These are phyloP conservation scores for Pseudocercospora crystallina DNA, from an alignment of 2,329 filamentous ascomycete genomes.

Conservation along the genomic window DNA sequence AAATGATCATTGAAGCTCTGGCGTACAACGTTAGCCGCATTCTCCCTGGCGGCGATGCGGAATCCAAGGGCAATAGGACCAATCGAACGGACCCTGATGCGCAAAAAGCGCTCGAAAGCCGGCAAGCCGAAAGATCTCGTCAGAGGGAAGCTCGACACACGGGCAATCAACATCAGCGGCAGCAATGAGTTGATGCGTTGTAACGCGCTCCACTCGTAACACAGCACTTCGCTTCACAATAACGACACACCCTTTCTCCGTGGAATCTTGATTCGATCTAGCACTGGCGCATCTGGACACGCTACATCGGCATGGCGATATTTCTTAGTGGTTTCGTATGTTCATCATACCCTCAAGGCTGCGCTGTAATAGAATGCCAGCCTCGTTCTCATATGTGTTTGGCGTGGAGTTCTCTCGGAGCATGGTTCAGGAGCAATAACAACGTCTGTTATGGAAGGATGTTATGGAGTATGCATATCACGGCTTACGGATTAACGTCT, in stretches of 20 bases:
- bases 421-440: background rate
- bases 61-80: conserved; percentile 18
- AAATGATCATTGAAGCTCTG: conserved; percentile 71
- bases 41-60: conserved; percentile 49
- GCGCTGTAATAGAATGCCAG: background rate
- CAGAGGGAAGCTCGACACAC: conserved; percentile 30
- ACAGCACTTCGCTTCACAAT: background rate
- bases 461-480: conserved; percentile 18
- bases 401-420: conserved; percentile 15
- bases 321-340: conserved; percentile 17
- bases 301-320: conserved; percentile 6
- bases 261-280: conserved; percentile 25
- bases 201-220: background rate
- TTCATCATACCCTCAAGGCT: background rate
- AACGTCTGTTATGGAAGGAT: too few relatives aligned
- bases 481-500: conserved; percentile 18
- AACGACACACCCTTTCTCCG: conserved; percentile 2
- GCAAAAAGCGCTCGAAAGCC: conserved; percentile 49
- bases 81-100: conserved; percentile 45
- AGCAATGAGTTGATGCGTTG: conserved; percentile 11
- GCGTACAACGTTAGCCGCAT: conserved; percentile 70
- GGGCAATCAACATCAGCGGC: conserved; percentile 35
- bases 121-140: conserved; percentile 36
- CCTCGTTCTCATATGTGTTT: conserved; percentile 15
- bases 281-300: conserved; percentile 21